Evolutionary conservation across 2,329 filamentous ascomycete species (phyloP).

Genomic region (Neonectria neomacrospora): DNA sequence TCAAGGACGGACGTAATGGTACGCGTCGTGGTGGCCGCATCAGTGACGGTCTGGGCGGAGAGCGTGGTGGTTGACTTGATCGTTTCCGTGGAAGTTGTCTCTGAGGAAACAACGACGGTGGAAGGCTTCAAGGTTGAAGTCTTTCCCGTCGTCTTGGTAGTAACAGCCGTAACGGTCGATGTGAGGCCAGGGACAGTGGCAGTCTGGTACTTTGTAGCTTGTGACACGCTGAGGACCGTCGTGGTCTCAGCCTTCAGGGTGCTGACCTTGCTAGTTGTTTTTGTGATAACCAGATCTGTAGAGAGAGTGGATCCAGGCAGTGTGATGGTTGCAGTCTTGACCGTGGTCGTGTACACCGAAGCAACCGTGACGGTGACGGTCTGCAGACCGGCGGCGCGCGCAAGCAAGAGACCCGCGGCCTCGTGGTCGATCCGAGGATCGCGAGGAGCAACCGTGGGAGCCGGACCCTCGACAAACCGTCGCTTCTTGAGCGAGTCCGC

Average conservation of each 20-base stretch:
- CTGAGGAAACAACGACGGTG: constrained; percentile 30
- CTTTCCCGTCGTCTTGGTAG: constrained; percentile 35
- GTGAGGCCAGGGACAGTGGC: constrained; percentile 30
- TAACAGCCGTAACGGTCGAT: constrained; percentile 27
- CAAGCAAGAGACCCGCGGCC: neutral
- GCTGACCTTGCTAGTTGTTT: constrained; percentile 36
- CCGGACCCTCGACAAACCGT: neutral
- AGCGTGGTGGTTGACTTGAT: constrained; percentile 18
- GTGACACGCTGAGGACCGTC: constrained; percentile 15
- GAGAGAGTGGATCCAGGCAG: constrained; percentile 32
- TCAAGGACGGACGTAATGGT: constrained; percentile 25
- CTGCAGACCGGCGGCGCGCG: constrained; percentile 12
- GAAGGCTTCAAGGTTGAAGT: constrained; percentile 38
- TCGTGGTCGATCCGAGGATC: neutral
- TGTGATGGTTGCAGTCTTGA: constrained; percentile 19
- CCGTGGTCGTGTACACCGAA: constrained; percentile 7
- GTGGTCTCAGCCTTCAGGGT: constrained; percentile 37
- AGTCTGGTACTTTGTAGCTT: constrained; percentile 15
- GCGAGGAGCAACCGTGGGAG: neutral
- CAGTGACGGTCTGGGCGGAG: constrained; percentile 17
- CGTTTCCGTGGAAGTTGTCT: constrained; percentile 29
- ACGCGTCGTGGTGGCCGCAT: constrained; percentile 17
- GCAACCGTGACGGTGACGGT: constrained; percentile 10
- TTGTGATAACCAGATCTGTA: constrained; percentile 29
- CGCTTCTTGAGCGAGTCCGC: constrained; percentile 29